Evolutionary conservation across 2,329 filamentous ascomycete genomes (phyloP).

Genomic region (Trichoderma sp.): DNA sequence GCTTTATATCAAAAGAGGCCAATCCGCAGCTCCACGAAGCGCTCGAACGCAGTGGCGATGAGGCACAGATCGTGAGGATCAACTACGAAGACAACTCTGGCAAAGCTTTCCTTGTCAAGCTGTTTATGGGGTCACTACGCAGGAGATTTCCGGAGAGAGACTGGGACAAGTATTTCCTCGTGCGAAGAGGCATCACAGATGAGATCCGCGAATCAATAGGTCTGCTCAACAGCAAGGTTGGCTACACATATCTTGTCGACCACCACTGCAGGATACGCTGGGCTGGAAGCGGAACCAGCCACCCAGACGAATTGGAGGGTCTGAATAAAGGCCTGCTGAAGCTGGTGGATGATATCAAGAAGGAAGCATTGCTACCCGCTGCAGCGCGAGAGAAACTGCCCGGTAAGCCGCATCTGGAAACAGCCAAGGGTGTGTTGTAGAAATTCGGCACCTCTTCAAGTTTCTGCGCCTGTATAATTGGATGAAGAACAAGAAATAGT

Average conservation of each 20-base stretch:
- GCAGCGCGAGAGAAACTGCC: conserved; percentile 39
- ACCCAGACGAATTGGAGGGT: conserved; percentile 65
- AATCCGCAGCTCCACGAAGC: conserved; percentile 71
- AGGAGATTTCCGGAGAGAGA: conserved; percentile 52
- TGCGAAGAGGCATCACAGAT: conserved; percentile 59
- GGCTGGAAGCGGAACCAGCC: conserved; percentile 78
- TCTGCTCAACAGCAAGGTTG: conserved; percentile 85
- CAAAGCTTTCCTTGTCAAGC: conserved; percentile 59
- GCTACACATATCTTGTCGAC: conserved; percentile 91
- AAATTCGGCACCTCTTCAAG: conserved; percentile 26
- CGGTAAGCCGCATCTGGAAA: conserved; percentile 37
- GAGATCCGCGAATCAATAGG: conserved; percentile 65
- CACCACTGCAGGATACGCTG: conserved; percentile 86
- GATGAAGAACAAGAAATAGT: neutral
- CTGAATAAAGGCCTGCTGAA: conserved; percentile 65
- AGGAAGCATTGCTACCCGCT: conserved; percentile 39
- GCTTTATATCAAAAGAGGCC: conserved; percentile 64
- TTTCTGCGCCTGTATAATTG: conserved; percentile 29
- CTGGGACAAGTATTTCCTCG: conserved; percentile 63
- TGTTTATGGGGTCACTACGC: conserved; percentile 59
- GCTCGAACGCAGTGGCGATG: conserved; percentile 53
- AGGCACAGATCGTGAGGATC: conserved; percentile 77
- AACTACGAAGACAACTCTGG: conserved; percentile 84
- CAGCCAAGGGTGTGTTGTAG: conserved; percentile 31
- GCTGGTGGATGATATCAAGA: conserved; percentile 60